Evolutionary conservation across 1,284 basidiomycete species (phyloP), one percentile per base, ranked within the genome.

Genomic region (Apiotrichum siamense): DNA sequence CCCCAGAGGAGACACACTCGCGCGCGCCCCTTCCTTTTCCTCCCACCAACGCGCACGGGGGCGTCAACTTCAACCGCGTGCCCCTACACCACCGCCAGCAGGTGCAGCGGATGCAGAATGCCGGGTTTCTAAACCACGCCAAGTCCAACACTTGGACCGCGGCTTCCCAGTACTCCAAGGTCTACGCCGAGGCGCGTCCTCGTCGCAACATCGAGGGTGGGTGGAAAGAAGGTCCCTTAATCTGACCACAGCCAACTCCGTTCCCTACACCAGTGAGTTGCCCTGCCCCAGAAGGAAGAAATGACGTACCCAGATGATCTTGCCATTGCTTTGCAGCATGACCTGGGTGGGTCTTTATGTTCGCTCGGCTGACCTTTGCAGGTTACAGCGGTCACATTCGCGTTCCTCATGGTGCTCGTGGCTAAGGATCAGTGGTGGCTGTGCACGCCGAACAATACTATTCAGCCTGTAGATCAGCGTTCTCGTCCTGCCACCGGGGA

Each of bases 51-150:
- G 57, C 68, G 25, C 70, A 69, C 48, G 69, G 69, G 11, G 69
- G 70, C 17, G 63, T 72, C 57, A 72, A 72, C 59, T 72, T 72
- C 60, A 72, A 72, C 48, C 65, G 70, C 45, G 63, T 70, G 12
- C 64, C 66, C 35, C 66, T 65, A 18, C 61, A 58, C 46, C 60
- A 64, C 33, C 59, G 65, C 29, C 58, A 59, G 49, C 52, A 60
- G 49, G 49, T 57, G 43, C 50, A 57, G 36, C 55, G 55, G 48
- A 57, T 57, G 54, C 59, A 60, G 54, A 53, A 60, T 44, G 50
- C 51, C 0, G 53, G 53, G 13, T 58, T 58, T 46, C 49, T 55
- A 32, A 52, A 49, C 40, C 47, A 29, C 29, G 11, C 41, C 11
- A 43, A 43, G n/a, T 20, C 41, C 41, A 43, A 26, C n/a, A n/a